Base-by-base conservation (phyloP, 1,284 basidiomycete genomes). In the Boletus sp. region DNA sequence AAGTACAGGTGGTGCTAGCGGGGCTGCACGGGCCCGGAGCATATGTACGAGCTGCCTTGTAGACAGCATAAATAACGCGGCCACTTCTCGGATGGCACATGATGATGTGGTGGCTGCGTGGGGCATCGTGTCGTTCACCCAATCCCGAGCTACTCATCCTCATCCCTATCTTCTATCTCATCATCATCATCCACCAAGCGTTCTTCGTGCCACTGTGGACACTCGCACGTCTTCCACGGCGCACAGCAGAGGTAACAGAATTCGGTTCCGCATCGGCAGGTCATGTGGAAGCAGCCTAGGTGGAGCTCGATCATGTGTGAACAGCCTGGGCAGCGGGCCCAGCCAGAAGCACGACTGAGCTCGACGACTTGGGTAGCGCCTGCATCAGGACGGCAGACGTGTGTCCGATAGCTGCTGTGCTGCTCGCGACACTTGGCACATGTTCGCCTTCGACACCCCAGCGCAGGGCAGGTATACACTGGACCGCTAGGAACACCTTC, bases 251-350 rank as follows among this genome's bases (percentile, higher is more conserved):
- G 41, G 48, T 75, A 75, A 56, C 73, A 76, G 51, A 76, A 75
- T 50, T 75, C 59, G 16, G 71, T 67, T 39, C 60, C 59, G 55
- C 73, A 75, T 22, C 68, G 59, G 50, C 73, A 76, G 2, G 72
- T 75, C 71, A 76, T 75, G 53, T 76, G 74, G 54, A 61, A 71
- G 51, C 74, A 75, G 0, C 73, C 74, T 5, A 60, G 35, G 27
- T 65, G 55, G 29, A 73, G 71, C 54, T 75, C 74, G 49, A 75
- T 66, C 54, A 75, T 61, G 37, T 67, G 61, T 16, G 62, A 59
- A 55, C 74, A 75, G 2, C 67, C 66, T 3, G 73, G 72, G 50
- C 73, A 75, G 23, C 71, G 68, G 16, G 66, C 60, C 74, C 74
- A 76, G 7, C 71, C 72, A 19, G 59, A 41, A 35, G 58, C 29